A percentile compares a stretch with the other conserved stretches of the same genome.
These are phyloP conservation scores for Aphanoascus verrucosus DNA, from an alignment of 2,329 filamentous ascomycete genomes.

Conservation along the genomic window DNA sequence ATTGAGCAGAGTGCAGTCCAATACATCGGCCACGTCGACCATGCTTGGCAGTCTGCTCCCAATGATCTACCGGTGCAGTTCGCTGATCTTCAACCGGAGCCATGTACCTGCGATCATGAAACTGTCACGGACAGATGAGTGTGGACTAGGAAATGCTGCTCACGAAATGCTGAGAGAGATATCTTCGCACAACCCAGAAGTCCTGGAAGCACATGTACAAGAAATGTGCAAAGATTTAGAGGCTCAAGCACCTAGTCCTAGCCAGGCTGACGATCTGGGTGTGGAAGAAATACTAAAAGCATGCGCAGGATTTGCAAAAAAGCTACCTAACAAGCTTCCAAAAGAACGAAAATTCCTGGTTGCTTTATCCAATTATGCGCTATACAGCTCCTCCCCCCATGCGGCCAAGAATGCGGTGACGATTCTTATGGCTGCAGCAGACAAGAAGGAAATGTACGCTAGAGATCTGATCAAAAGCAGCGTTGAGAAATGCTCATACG, in stretches of 20 bases:
- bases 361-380: constrained; percentile 69
- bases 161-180: constrained; percentile 89
- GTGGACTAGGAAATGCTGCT: constrained; percentile 64
- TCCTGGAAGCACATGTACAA: constrained; percentile 86
- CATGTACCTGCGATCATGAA: constrained; percentile 86
- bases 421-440: constrained; percentile 67
- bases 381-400: constrained; percentile 68
- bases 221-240: constrained; percentile 81
- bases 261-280: constrained; percentile 55
- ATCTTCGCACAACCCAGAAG: constrained; percentile 73
- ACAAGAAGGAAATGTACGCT: constrained; percentile 73
- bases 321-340: constrained; percentile 73
- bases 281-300: constrained; percentile 90
- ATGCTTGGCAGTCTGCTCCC: constrained; percentile 71
- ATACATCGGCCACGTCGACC: constrained; percentile 39
- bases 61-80: constrained; percentile 70
- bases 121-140: constrained; percentile 71
- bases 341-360: constrained; percentile 70
- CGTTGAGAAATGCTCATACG: constrained; percentile 63
- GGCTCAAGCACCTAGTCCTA: constrained; percentile 63
- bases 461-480: constrained; percentile 71
- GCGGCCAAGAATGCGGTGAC: constrained; percentile 90
- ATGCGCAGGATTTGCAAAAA: constrained; percentile 80
- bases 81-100: constrained; percentile 86
- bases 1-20: constrained; percentile 66